These are phyloP conservation scores for Fusarium caatingaense DNA, from an alignment of 2,329 filamentous ascomycete species.

Conservation along the genomic window DNA sequence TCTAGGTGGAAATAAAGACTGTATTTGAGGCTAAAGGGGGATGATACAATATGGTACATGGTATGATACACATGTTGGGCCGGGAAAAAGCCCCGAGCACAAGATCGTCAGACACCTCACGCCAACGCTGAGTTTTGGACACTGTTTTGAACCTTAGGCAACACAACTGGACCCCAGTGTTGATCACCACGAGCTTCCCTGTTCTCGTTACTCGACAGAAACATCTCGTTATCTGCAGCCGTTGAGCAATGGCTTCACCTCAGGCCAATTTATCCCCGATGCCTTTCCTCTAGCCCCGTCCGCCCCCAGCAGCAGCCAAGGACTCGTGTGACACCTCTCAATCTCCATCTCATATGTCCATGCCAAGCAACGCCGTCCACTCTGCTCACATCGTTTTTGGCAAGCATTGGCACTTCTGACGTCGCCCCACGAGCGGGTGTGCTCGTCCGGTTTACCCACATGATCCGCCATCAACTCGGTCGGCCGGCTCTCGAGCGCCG, in stretches of 20 bases:
- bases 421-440: constrained; percentile 52
- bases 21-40: constrained; percentile 29
- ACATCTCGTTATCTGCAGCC: constrained; percentile 39
- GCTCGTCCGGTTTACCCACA: constrained; percentile 62
- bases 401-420: constrained; percentile 57
- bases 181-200: constrained; percentile 4
- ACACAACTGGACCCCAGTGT: constrained; percentile 5
- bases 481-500: constrained; percentile 52
- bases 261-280: constrained; percentile 51
- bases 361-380: constrained; percentile 58
- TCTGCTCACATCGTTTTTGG: constrained; percentile 55
- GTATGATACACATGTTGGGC: constrained; percentile 23
- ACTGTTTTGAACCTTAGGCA: constrained; percentile 15
- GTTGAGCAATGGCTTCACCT: constrained; percentile 44
- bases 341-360: constrained; percentile 61
- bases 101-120: constrained; percentile 17
- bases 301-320: constrained; percentile 62
- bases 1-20: constrained; percentile 19
- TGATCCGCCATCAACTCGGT: constrained; percentile 58
- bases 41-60: constrained; percentile 28
- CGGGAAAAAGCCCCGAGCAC: constrained; percentile 23
- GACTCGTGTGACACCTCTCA: constrained; percentile 58
- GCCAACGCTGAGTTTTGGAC: constrained; percentile 19
- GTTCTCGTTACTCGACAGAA: neutral
- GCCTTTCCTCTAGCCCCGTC: constrained; percentile 41